Evolutionary conservation across 179 eudicot genomes (phyloP), one percentile per base, ranked within the genome.

Genomic region (Actinidia chinensis): DNA sequence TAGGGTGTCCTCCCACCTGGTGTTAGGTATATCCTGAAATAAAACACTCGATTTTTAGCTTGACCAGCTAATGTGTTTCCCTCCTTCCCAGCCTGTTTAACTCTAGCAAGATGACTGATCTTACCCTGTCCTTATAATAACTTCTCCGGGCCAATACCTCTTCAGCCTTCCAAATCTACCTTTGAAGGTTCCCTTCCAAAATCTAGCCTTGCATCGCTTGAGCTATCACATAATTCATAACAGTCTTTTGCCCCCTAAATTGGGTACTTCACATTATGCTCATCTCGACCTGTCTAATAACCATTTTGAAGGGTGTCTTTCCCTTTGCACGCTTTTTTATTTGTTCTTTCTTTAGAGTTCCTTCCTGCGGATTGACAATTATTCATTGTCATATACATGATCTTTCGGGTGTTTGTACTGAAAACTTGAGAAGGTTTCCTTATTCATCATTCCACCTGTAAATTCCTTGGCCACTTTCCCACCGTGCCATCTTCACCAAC

Each of bases 401-500:
- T 68, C 83, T 90, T 46, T 89, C 94, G n/a, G 94, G 94, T 63
- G 61, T 80, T 67, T 86, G 89, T 20, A 92, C 94, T 5, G 80
- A 84, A 79, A 89, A 82, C 67, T 81, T 90, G 22, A 68, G 73
- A 72, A 86, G 82, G 74, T 90, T 90, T 75, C 86, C 92, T 50
- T 85, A 83, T 75, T 77, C 87, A 13, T 78, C 90, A 2, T 90
- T 90, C 75, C 87, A 82, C 85, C 94, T 91, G 3, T 92, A 92
- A 72, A 90, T 89, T 79, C 6, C 77, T 61, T 80, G 85, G 28
- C 83, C 87, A n/a, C 60, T 76, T 42, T 68, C 82, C 63, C 87
- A 88, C 17, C 14, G 47, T 68, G 73, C 52, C 86, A 18, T 47
- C 76, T 60, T 74, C 86, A 22, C 69, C 86, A n/a, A 55, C 40